These are phyloP conservation scores for Cryptococcus neoformans DNA, from an alignment of 1,284 basidiomycete genomes.

Conservation along the genomic window DNA sequence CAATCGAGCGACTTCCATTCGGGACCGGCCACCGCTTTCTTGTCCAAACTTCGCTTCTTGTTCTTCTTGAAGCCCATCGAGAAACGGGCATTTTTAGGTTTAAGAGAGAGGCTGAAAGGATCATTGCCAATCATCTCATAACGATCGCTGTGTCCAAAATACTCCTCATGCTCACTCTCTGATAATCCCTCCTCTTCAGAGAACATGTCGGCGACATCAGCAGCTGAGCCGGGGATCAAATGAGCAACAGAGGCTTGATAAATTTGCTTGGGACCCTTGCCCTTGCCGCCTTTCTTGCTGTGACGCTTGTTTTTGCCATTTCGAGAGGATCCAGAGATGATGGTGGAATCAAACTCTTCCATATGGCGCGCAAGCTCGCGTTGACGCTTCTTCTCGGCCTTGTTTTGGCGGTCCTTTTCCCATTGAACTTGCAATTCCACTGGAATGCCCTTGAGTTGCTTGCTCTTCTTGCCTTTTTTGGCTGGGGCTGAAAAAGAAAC, in stretches of 20 bases:
- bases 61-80: conserved; percentile 1
- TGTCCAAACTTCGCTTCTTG: background rate
- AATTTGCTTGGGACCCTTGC: conserved; percentile 30
- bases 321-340: conserved; percentile 60
- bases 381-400: conserved; percentile 69
- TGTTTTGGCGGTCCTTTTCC: conserved; percentile 75
- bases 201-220: conserved; percentile 43
- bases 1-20: conserved; percentile 12
- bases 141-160: background rate
- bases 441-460: conserved; percentile 60
- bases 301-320: conserved; percentile 51
- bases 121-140: background rate
- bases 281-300: conserved; percentile 25
- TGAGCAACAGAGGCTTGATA: conserved; percentile 40
- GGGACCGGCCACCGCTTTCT: conserved; percentile 4
- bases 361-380: conserved; percentile 56
- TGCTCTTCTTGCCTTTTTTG: conserved; percentile 35
- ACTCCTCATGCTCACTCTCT: conserved; percentile 21
- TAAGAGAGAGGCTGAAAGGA: background rate
- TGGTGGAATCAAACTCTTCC: conserved; percentile 56
- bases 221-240: conserved; percentile 37
- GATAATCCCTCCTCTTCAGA: conserved; percentile 26
- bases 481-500: conserved; percentile 20
- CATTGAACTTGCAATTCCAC: conserved; percentile 67
- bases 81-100: background rate